Evolutionary conservation across 768 basidiomycete genomes (phyloP).

Genomic region (Phaeotremella fagi): DNA sequence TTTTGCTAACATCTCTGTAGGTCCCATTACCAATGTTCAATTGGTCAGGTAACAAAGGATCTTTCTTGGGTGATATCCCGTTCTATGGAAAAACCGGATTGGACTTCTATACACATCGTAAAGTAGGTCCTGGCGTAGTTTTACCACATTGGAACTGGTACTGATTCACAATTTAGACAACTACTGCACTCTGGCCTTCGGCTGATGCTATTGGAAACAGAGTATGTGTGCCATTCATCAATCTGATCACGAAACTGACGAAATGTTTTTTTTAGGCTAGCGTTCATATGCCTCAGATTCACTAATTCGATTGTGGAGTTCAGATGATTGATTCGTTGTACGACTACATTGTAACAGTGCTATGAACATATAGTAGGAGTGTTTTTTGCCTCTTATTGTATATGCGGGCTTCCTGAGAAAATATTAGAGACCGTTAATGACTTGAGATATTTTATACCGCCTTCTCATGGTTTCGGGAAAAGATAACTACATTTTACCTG

Average conservation of each 20-base stretch:
- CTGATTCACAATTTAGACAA: conserved; percentile 57
- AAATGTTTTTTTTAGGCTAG: conserved; percentile 12
- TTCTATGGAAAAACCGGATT: conserved; percentile 91
- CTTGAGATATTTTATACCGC: no score
- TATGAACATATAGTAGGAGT: no score
- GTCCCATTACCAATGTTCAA: conserved; percentile 90
- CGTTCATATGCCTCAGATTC: conserved; percentile 40
- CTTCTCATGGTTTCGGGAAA: no score
- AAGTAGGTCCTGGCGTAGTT: conserved; percentile 50
- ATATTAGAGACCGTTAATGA: no score
- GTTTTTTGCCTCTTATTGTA: no score
- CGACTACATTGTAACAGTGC: no score
- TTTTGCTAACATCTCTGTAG: conserved; percentile 54
- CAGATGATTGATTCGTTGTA: neutral
- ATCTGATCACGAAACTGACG: neutral
- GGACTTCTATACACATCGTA: conserved; percentile 94
- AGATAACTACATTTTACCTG: no score
- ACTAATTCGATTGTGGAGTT: conserved; percentile 13
- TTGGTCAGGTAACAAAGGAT: conserved; percentile 86
- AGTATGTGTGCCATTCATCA: conserved; percentile 28
- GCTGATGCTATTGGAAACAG: conserved; percentile 54
- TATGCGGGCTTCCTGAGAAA: no score
- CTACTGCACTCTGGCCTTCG: conserved; percentile 84
- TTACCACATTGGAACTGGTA: neutral
- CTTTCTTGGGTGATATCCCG: conserved; percentile 72